Percentiles rank a stretch among this genome's conserved stretches.
phyloP scores from a whole-genome alignment of 768 basidiomycete genomes.

The Xanthoconium purpureum region DNA sequence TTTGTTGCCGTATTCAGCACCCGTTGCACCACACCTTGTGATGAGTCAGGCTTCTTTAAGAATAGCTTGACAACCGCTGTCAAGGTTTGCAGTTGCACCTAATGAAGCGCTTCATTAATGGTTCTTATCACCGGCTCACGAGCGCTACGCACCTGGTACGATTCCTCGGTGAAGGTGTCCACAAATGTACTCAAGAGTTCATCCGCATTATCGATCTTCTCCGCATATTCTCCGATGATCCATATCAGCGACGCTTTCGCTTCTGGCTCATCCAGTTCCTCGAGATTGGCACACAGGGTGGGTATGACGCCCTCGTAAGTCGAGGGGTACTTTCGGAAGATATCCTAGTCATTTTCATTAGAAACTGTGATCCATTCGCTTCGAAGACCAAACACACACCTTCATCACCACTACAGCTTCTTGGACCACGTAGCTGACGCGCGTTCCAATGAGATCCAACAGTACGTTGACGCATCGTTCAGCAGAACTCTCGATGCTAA shows the following conservation, averaged over 20 bases:
- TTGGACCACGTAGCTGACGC: conserved; percentile 96
- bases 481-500: conserved; percentile 90
- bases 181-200: conserved; percentile 89
- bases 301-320: conserved; percentile 98
- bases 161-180: conserved; percentile 90
- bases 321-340: conserved; percentile 95
- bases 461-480: conserved; percentile 94
- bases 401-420: conserved; percentile 99
- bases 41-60: conserved; percentile 89
- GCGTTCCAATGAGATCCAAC: conserved; percentile 86
- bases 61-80: conserved; percentile 97
- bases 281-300: conserved; percentile 88
- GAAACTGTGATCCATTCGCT: neutral
- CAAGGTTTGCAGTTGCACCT: conserved; percentile 78
- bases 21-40: conserved; percentile 89
- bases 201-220: conserved; percentile 96
- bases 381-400: conserved; percentile 43
- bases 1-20: conserved; percentile 93
- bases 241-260: conserved; percentile 97
- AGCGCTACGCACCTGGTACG: conserved; percentile 62
- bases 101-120: neutral
- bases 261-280: conserved; percentile 96
- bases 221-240: conserved; percentile 98
- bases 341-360: conserved; percentile 58
- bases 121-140: neutral